Base-by-base conservation (phyloP, 768 basidiomycete species). In the Kwoniella heveanensis region DNA sequence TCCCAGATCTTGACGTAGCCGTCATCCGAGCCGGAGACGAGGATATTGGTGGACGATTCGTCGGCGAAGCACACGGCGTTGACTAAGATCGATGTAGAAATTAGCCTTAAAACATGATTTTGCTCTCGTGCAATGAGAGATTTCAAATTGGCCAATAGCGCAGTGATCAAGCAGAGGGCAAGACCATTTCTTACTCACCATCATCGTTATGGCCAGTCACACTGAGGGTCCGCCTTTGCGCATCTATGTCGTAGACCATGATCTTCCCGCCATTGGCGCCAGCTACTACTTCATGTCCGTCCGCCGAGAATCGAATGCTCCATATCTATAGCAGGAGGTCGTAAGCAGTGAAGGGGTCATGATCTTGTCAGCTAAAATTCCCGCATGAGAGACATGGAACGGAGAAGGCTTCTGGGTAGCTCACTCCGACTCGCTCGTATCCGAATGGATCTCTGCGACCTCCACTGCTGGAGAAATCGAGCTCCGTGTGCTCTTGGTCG, bases 41-140 rank as follows among this genome's bases (percentile, higher is more conserved):
- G 85, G 21, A 99, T 87, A 77, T 99, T 98, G 12, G 92, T 92
- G 13, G 91, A 94, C 1, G 86, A 85, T 12, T 88, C 88, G 75
- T 97, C 94, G 0, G 96, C 96, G 88, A 94, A 99, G 76, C 90
- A 92, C 8, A 80, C 93, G 87, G 74, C 91, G 72, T 99, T 99
- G 46, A 97, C 90, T 79, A 49, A 15, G n/a, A 29, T 32, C n/a
- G n/a, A n/a, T n/a, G n/a, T n/a, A n/a, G n/a, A n/a, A n/a, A n/a
- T n/a, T 25, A 53, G 27, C 22, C 21, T 6, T 21, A 48, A 10
- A 12, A 30, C 25, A 30, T 26, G 25, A 21, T 26, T 4, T 37
- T 27, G 61, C 37, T 21, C 49, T 21, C 19, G n/a, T 25, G 13
- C 49, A 39, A n/a, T n/a, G n/a, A n/a, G n/a, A n/a, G n/a, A n/a